Evolutionary conservation across 2,329 filamentous ascomycete species (phyloP), one percentile per base, ranked within the genome.

Genomic region (Ophiostoma piceae): DNA sequence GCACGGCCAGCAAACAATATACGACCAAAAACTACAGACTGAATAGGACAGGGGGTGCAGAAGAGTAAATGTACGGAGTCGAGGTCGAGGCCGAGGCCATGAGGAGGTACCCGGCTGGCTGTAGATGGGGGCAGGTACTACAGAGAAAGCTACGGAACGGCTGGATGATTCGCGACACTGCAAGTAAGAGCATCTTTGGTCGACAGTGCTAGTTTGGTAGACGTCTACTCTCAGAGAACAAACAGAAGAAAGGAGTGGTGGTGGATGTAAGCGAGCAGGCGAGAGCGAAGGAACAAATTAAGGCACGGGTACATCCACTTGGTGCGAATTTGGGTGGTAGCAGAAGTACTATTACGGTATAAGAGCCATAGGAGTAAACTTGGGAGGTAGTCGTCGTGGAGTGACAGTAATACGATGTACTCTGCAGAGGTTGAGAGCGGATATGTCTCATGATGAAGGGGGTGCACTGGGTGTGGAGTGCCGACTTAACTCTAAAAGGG

Each of bases 401-500:
- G n/a, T 26, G 51, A 12, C 3, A 1, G 51, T 4, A 35, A 35
- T 35, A 35, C 35, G 8, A 6, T 35, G 35, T 35, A 5, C 35
- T 35, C 8, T 35, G 47, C 22, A 16, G 47, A n/a, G 47, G 47
- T 8, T 6, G n/a, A 22, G 51, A 3, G 51, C 51, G 51, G 51
- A 57, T 57, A 22, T 26, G 51, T 57, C 51, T 57, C 51, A 57
- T 57, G 51, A 57, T 26, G 51, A 57, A 57, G 51, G 51, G 51
- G 51, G 22, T 57, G 51, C 22, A 57, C 51, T 57, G 6, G n/a
- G 26, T 57, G 51, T 57, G 51, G 51, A 57, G 51, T 57, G 51
- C n/a, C 51, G 51, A 57, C 51, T 29, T 57, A 29, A 57, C 51
- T 57, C 22, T 57, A 29, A 57, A 57, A 26, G 51, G 22, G 11